phyloP scores from a whole-genome alignment of 345 rosid species.

The Draba incana region DNA sequence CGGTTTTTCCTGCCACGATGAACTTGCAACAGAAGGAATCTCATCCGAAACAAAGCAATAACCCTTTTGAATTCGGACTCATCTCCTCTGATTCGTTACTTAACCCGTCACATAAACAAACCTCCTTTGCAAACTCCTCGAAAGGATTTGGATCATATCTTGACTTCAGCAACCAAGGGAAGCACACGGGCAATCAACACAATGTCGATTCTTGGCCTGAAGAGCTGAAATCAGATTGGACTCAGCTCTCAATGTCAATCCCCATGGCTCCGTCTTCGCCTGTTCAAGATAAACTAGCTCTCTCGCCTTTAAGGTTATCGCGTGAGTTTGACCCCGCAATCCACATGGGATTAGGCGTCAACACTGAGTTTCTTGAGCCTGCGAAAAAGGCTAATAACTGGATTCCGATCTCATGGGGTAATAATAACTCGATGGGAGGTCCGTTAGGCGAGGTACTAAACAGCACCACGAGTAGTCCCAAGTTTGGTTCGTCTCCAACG shows the following conservation, averaged over 20 bases:
- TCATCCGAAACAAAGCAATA: conserved; percentile 46
- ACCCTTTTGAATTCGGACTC: conserved; percentile 51
- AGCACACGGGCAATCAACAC: conserved; percentile 39
- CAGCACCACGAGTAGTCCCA: conserved; percentile 51
- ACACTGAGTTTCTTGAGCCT: conserved; percentile 40
- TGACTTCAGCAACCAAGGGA: conserved; percentile 49
- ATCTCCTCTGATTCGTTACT: conserved; percentile 55
- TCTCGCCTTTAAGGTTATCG: conserved; percentile 59
- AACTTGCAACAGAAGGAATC: conserved; percentile 47
- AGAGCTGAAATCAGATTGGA: conserved; percentile 49
- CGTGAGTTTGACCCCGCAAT: conserved; percentile 51
- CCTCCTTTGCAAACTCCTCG: conserved; percentile 42
- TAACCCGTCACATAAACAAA: conserved; percentile 47
- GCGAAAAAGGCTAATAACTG: conserved; percentile 41
- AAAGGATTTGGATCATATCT: conserved; percentile 55
- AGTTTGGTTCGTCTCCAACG: conserved; percentile 65
- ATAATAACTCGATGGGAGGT: conserved; percentile 58
- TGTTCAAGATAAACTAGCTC: conserved; percentile 46
- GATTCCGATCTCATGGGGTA: conserved; percentile 57
- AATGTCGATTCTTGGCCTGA: conserved; percentile 57
- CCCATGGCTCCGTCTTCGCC: conserved; percentile 54
- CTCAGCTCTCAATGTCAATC: conserved; percentile 73
- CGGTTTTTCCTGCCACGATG: conserved; percentile 42
- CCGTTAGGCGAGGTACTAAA: conserved; percentile 70
- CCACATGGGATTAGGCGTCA: conserved; percentile 49